Base-by-base conservation (phyloP, 2,329 filamentous ascomycete genomes). In the Hysterium pulicare region DNA sequence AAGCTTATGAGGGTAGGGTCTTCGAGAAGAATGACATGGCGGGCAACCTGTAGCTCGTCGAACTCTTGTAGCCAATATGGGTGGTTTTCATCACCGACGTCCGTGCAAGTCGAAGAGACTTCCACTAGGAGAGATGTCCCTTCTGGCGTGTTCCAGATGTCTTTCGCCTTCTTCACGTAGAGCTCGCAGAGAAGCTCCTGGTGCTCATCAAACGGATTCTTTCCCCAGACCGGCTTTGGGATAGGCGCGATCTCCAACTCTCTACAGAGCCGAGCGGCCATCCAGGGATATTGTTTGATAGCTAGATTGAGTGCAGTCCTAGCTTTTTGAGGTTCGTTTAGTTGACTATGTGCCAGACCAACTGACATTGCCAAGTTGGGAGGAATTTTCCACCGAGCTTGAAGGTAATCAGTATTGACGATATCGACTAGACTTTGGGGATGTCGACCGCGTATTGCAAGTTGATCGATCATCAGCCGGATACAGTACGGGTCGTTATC, bases 81-180 rank as follows among this genome's bases (percentile, higher is more conserved):
- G 15, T 54, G 37, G 15, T 55, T 50, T 22, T 55, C 57, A 16
- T 49, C 47, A n/a, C 46, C 52, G 4, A 62, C 45, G 7, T 50
- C 47, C 30, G 59, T 49, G 21, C 64, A 50, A 9, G 76, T 76
- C 47, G 80, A 78, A 33, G 83, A 84, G 13, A 84, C 80, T 55
- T 87, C 82, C 22, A 84, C 76, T 2, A 96, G 77, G 6, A 95
- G 68, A 4, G 74, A 70, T 3, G 77, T 82, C 11, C 80, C 81
- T 55, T 88, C 83, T 1, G 86, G 77, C 3, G 83, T 89, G 60
- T 90, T 90, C 90, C 90, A 96, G 3, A 95, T 71, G 53, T 91
- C 86, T 58, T 90, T 91, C 4, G 86, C 78, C 33, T 86, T 81
- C 43, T 81, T 75, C 21, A 88, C 76, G 59, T 95, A 95, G 2